phyloP scores from a whole-genome alignment of 768 basidiomycete genomes.

The Russula sp. region DNA sequence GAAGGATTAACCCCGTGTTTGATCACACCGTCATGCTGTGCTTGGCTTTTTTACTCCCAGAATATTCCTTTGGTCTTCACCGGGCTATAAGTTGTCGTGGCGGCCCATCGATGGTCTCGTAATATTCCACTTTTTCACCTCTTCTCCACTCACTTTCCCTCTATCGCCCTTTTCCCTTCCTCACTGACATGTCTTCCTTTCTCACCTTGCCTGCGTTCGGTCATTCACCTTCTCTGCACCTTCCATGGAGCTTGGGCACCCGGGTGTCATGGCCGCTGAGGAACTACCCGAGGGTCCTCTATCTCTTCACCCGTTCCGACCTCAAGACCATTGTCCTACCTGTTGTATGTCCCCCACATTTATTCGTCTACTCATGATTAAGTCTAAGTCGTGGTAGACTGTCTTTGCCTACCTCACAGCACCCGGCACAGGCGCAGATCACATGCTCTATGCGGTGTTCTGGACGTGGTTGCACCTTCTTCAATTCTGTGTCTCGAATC shows the following conservation, averaged over 20 bases:
- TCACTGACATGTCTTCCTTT: neutral
- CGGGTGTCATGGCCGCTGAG: neutral
- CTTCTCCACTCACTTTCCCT: neutral
- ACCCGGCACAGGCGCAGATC: neutral
- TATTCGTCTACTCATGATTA: neutral
- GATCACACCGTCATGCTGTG: no score
- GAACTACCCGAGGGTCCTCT: slow-evolving; percentile 7
- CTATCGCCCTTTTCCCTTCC: neutral
- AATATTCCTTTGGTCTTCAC: neutral
- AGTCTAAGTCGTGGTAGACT: neutral
- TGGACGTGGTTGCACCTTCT: slow-evolving; percentile 32
- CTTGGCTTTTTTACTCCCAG: no score
- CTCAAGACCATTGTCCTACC: slow-evolving; percentile 20
- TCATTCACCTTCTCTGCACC: neutral
- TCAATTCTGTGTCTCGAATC: slow-evolving; percentile 30
- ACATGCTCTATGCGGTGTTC: slow-evolving; percentile 6
- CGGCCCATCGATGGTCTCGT: neutral
- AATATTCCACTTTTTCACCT: neutral
- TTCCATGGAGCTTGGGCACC: neutral
- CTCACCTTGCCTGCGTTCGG: neutral
- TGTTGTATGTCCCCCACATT: neutral
- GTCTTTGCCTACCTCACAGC: slow-evolving; percentile 16
- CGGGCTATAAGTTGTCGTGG: neutral
- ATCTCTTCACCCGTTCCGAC: slow-evolving; percentile 18
- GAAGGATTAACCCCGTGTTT: no score